Base-by-base conservation (phyloP, 1,139 yeast species). In the Pichia sp. region DNA sequence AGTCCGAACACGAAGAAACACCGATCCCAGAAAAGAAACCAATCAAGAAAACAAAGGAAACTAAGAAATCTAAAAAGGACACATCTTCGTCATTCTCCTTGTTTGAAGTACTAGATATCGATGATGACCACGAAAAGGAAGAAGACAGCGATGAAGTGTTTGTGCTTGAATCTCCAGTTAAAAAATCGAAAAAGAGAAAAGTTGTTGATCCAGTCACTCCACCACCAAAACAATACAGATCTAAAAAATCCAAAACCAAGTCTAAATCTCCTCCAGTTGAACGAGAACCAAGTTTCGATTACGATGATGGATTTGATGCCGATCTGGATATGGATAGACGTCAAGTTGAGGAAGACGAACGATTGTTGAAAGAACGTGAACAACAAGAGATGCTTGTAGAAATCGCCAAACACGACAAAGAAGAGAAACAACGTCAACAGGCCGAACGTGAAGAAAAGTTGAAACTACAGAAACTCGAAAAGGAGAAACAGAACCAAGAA, bases 81-180 rank as follows among this genome's bases (percentile, higher is more conserved):
- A 32, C 19, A 14, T 10, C 42, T 11, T 45, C 40, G 5, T 42
- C 46, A 4, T 35, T 48, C 20, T 45, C 52, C 0, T 33, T 48
- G 30, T 48, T 48, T 43, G 52, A 48, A 21, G 46, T 40, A 4
- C 15, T 48, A 15, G 46, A 46, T 34, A 15, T 46, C n/a, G 33
- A 39, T 33, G 46, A 43, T 3, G 30, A 24, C 11, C 15, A 35
- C 15, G 34, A 27, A 9, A 30, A 38, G 10, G 14, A 34, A 12
- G 34, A 33, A 4, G 36, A 34, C 20, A n/a, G 24, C 21, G 43
- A 47, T 9, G 47, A 45, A 27, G 35, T 48, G 3, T 48, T 48
- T 32, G 31, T 42, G 9, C 45, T 48, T 20, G 49, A 38, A 11
- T 48, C 52, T 1, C 52, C 52, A 1, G 42, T 44, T 4, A 46